phyloP scores from a whole-genome alignment of 2,329 filamentous ascomycete species.

The Zymoseptoria crescenta region DNA sequence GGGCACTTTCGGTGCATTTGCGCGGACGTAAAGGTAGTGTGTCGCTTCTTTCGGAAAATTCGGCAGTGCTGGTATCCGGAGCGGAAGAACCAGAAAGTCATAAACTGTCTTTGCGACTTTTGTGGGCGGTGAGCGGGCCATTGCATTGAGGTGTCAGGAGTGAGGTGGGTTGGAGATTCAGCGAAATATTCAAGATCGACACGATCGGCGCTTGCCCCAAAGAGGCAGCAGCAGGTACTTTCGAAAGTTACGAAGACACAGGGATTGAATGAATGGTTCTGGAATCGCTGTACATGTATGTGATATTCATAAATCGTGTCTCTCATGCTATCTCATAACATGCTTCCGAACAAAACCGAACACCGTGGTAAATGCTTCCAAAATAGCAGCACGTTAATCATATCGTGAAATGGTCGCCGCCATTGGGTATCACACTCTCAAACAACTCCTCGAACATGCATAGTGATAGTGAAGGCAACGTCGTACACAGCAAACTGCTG shows the following conservation, averaged over 20 bases:
- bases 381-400: neutral
- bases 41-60: constrained; percentile 55
- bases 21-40: constrained; percentile 82
- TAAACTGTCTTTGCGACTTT: constrained; percentile 33
- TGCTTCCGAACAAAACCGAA: neutral
- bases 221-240: neutral
- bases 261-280: neutral
- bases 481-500: neutral
- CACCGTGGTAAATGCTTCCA: neutral
- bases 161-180: neutral
- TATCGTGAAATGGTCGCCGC: neutral
- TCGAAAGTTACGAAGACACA: neutral
- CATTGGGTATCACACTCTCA: neutral
- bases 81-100: constrained; percentile 62
- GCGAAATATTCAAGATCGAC: neutral
- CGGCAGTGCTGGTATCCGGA: constrained; percentile 56
- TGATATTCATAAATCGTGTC: neutral
- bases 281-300: neutral
- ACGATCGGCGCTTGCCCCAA: neutral
- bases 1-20: constrained; percentile 71
- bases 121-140: constrained; percentile 13
- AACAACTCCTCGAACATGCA: neutral
- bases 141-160: neutral
- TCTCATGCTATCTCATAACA: neutral
- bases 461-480: neutral